Base-by-base conservation (phyloP, 352 stramenopile genomes). In the Phytophthora pinifolia region DNA sequence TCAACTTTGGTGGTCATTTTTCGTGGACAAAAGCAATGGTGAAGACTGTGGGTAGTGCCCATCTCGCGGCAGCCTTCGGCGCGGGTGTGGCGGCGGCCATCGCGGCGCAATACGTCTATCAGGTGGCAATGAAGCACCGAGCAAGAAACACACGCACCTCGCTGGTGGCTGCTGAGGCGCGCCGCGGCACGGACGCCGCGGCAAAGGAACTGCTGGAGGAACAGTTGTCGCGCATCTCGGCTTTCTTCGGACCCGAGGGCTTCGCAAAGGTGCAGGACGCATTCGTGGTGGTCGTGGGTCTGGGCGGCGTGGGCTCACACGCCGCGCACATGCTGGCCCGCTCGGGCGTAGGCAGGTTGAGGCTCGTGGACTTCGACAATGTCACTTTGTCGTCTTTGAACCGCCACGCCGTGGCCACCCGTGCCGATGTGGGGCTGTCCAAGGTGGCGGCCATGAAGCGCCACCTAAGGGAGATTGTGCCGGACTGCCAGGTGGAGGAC, bases 351-450 rank as follows among this genome's bases (percentile, higher is more conserved):
- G 74, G 86, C 37, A 84, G 89, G 37, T 61, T 99, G 42, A 83
- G 96, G n/a, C 74, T 99, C 27, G 89, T 99, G 20, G 98, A 99
- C 79, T 99, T 99, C 88, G 98, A 99, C 72, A 98, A 99, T 66
- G 96, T 99, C 10, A 99, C 97, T 27, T 74, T 99, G 41, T 99
- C 95, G 39, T 99, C 93, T 44, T 79, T 99, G 32, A 99, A 99
- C 84, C 92, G 97, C 52, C 97, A 99, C 76, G 97, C 98, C 0
- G 92, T 98, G 52, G 97, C 96, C 15, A 98, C 91, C 13, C 84
- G 98, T 31, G 76, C 78, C 12, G 97, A 99, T 70, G 97, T 99
- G 14, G 97, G 98, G 15, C 88, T 84, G 17, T 80, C 96, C 27
- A 99, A 99, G 73, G 80, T 86, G 39, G 74, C 72, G 25, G 83